Evolutionary conservation across 257 asterid genomes (phyloP), one percentile per base, ranked within the genome.

Genomic region (Ilex asprella): DNA sequence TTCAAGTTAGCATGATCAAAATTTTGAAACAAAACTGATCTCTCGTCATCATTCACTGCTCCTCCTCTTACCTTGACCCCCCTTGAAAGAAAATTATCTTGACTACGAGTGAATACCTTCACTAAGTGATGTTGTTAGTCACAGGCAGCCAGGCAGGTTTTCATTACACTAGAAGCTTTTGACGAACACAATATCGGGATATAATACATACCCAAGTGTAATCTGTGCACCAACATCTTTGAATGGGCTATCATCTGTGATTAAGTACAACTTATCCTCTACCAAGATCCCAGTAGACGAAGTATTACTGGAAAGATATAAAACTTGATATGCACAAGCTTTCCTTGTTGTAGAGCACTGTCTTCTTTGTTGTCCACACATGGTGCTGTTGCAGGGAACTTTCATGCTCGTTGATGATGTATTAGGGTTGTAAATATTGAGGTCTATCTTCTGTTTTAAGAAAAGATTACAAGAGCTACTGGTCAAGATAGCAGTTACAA

Each of bases 201-300:
- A 65, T 11, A 14, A 30, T 62, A 67, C 85, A 21, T 70, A 93
- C 99, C 99, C 99, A 55, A 93, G 61, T 30, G 99, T 88, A 59
- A 93, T 84, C 8, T 91, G 84, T 66, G 94, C 97, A 7, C 75
- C 70, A 12, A 85, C 81, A 52, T 11, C 61, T 35, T 59, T 70
- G 61, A 72, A 76, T 41, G 69, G 88, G 59, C n/a, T 70, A 32
- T 69, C 68, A 54, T 84, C 82, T 1, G 88, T 78, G 35, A 81
- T 84, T 77, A 93, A 67, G 72, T 81, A 87, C 74, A 93, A 73
- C 70, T 85, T 71, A 67, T 93, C 99, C 39, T 93, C 95, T 10
- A 93, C 95, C 74, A 93, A 78, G 62, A 93, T 73, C 76, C 99
- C 99, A 0, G 85, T 62, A 16, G 86, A 73, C 2, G 99, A 93